Percentiles rank a stretch among this genome's conserved stretches.
phyloP scores from a whole-genome alignment of 306 rosid species.

The Castanea crenata region DNA sequence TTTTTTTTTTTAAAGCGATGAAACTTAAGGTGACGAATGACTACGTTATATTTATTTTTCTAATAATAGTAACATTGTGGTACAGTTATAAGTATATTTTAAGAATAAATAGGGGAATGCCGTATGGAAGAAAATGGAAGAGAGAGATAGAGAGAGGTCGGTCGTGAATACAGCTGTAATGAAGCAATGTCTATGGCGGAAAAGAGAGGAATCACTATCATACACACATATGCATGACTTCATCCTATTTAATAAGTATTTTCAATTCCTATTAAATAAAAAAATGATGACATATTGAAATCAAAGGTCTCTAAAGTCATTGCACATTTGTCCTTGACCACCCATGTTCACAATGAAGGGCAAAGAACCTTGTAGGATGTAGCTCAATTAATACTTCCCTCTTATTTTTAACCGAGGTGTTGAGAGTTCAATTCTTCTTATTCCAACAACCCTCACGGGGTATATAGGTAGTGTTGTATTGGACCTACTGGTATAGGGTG shows the following conservation, averaged over 20 bases:
- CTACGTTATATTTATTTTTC: background rate
- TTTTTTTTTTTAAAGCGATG: background rate
- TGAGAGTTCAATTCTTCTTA: no score
- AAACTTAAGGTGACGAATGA: no score
- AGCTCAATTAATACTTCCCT: no score
- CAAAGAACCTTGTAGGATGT: no score
- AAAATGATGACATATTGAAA: no score
- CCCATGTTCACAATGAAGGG: no score
- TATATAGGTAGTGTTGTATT: no score
- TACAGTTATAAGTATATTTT: conserved; percentile 3
- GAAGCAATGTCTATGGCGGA: conserved; percentile 28
- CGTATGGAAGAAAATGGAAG: background rate
- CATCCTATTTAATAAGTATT: conserved; percentile 4
- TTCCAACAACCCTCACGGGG: no score
- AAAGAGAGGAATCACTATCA: conserved; percentile 35
- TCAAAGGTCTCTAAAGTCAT: background rate
- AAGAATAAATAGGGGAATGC: background rate
- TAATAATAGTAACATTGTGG: background rate
- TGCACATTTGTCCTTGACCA: no score
- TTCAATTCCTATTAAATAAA: no score
- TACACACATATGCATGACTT: conserved; percentile 32
- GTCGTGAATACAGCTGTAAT: conserved; percentile 80
- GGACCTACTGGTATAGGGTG: no score
- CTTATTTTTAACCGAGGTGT: no score
- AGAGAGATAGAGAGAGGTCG: background rate